Conservation (phyloP, 2,329 filamentous ascomycete species). For the Paraphoma chrysanthemicola region DNA sequence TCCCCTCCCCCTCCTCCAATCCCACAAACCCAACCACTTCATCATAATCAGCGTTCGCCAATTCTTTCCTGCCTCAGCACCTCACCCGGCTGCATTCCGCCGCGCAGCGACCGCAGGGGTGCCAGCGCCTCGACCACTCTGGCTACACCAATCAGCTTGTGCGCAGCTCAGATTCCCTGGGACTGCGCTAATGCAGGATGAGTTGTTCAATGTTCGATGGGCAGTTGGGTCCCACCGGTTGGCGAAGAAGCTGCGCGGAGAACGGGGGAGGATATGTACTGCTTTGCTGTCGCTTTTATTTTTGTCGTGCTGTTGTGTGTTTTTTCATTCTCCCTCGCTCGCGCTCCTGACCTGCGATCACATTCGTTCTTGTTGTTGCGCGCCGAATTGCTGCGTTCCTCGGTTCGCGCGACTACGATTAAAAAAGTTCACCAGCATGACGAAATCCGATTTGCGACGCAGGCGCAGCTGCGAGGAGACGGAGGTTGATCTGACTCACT, state of each 20-base stretch:
- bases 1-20: not conserved
- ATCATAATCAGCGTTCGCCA: not conserved
- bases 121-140: not conserved
- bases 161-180: slow-evolving; percentile 28
- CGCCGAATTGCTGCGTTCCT: not conserved
- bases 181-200: slow-evolving; percentile 47
- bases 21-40: not conserved
- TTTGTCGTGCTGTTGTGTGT: slow-evolving; percentile 8
- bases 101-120: not conserved
- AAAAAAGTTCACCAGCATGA: not conserved
- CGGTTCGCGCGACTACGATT: slow-evolving; percentile 3
- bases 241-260: not conserved
- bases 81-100: not conserved
- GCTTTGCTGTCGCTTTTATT: slow-evolving; percentile 12
- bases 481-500: not conserved
- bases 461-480: not conserved
- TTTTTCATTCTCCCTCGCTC: slow-evolving; percentile 2
- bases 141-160: slow-evolving; percentile 28
- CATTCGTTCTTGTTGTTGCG: too few species aligned
- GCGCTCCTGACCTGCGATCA: not conserved
- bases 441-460: not conserved
- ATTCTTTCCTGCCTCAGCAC: not conserved
- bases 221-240: slow-evolving; percentile 28
- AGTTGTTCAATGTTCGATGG: slow-evolving; percentile 45
- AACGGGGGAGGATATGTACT: slow-evolving; percentile 1